Conservation (phyloP, 305 asterid genomes). For the Fraxinus velutina region DNA sequence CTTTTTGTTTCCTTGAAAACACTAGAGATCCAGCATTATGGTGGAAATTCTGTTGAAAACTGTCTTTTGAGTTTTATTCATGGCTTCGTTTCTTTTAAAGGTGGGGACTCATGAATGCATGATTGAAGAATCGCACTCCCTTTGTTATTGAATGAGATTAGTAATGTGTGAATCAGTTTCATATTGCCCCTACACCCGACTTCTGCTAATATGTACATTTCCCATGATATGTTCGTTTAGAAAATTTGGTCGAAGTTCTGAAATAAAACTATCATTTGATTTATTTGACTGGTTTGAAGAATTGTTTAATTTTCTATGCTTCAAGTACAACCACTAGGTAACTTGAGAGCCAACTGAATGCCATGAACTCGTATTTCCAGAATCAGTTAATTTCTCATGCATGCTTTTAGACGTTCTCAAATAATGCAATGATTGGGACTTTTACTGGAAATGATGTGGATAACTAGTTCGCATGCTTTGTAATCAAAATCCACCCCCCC, state of each 20-base stretch:
- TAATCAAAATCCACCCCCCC: background rate
- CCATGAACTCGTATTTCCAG: background rate
- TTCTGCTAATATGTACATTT: background rate
- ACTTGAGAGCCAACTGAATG: background rate
- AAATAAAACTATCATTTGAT: background rate
- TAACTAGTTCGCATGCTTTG: constrained; percentile 14
- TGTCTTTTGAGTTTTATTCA: background rate
- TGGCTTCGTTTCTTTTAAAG: background rate
- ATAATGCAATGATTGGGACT: background rate
- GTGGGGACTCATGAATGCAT: background rate
- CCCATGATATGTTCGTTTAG: background rate
- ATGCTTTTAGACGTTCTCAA: background rate
- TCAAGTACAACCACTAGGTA: background rate
- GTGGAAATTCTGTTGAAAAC: background rate
- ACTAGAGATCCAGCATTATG: background rate
- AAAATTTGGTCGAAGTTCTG: background rate
- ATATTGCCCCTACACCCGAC: background rate
- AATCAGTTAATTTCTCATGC: background rate
- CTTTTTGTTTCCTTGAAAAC: background rate
- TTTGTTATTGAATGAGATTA: background rate
- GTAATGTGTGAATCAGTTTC: background rate
- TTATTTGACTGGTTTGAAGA: background rate
- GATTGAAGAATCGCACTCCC: background rate
- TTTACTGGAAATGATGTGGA: constrained; percentile 7
- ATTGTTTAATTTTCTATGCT: background rate